A percentile compares a stretch with the other conserved stretches of the same genome.
These are phyloP conservation scores for Lactarius deliciosus DNA, from an alignment of 768 basidiomycete species.

Conservation along the genomic window DNA sequence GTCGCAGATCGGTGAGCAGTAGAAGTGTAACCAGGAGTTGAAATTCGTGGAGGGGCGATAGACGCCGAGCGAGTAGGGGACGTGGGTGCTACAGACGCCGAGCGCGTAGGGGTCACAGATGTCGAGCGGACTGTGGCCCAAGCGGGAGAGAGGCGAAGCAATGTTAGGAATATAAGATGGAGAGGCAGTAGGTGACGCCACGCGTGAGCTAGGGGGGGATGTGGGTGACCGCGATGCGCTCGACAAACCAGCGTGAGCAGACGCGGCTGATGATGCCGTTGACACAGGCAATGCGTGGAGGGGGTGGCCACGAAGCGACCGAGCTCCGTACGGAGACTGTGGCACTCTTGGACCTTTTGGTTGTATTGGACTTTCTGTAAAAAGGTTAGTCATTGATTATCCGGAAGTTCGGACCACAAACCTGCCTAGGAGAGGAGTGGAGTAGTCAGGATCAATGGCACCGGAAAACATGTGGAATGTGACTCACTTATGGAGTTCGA, in stretches of 20 bases:
- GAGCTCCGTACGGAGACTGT: slow-evolving; percentile 30
- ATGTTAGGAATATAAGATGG: slow-evolving; percentile 20
- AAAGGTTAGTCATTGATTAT: slow-evolving; percentile 11
- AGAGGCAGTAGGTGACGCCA: slow-evolving; percentile 28
- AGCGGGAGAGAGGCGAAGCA: slow-evolving; percentile 20
- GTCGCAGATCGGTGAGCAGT: slow-evolving; percentile 24
- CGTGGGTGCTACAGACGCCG: slow-evolving; percentile 24
- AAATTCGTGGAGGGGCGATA: slow-evolving; percentile 18
- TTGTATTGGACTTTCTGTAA: slow-evolving; percentile 28
- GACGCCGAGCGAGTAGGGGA: slow-evolving; percentile 24
- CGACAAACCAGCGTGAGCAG: slow-evolving; percentile 30
- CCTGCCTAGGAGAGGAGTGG: slow-evolving; percentile 16
- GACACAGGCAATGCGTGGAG: slow-evolving; percentile 15
- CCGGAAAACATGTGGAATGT: slow-evolving; percentile 17
- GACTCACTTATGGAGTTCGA: slow-evolving; percentile 70
- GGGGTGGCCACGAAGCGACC: slow-evolving; percentile 27
- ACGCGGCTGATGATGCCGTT: slow-evolving; percentile 21
- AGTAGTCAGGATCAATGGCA: not conserved
- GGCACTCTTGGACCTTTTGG: slow-evolving; percentile 32
- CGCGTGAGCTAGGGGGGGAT: slow-evolving; percentile 29
- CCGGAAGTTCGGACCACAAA: slow-evolving; percentile 2
- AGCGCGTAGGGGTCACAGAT: slow-evolving; percentile 23
- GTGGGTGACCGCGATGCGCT: slow-evolving; percentile 25
- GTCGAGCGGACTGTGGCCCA: slow-evolving; percentile 20
- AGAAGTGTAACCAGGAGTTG: slow-evolving; percentile 25